Base-by-base conservation (phyloP, 2,329 filamentous ascomycete species). In the Graphilbum sp. region DNA sequence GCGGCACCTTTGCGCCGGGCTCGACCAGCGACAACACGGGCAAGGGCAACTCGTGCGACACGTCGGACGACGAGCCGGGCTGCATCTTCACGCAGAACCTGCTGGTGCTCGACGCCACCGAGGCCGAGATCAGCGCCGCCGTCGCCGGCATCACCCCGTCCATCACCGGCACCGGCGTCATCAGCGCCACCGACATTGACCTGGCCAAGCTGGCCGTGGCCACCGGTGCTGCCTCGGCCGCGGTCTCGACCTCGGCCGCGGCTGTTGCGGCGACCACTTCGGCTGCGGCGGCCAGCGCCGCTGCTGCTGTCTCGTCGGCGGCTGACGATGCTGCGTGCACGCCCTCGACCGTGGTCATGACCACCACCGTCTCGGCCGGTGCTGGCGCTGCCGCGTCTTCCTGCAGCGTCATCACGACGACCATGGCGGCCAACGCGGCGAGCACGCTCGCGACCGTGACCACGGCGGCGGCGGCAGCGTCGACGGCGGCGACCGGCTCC, bases 1-100 rank as follows among this genome's bases (percentile, higher is more conserved):
- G 65, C 23, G 74, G 71, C 39, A 80, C 75, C 5, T 81, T 80
- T 49, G 65, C 63, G 6, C 69, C 75, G 15, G 75, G 75, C 36
- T 45, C 66, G 45, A 34, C 51, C 21, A 42, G 43, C 39, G 61
- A 64, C 46, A 38, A 47, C 7, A 64, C 60, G 18, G 57, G 46
- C 23, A 49, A 49, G 2, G 70, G 70, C 16, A 71, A 72, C 52
- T 65, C 66, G 29, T 75, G 70, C 48, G 58, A 75, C 48, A 60
- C 58, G 16, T 53, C 46, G 4, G 49, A 61, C 32, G 69, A 75
- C 45, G 46, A 60, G 2, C 52, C 51, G 2, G 70, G 70, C 30
- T 75, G 70, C 55, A 74, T 75, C 50, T 65, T 71, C 51, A 61
- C 61, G 17, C 52, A 63, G 50, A 63, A 64, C 42, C 62, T 72